These are phyloP conservation scores for Entonaema liquescens DNA, from an alignment of 495 filamentous ascomycete species.

Conservation along the genomic window DNA sequence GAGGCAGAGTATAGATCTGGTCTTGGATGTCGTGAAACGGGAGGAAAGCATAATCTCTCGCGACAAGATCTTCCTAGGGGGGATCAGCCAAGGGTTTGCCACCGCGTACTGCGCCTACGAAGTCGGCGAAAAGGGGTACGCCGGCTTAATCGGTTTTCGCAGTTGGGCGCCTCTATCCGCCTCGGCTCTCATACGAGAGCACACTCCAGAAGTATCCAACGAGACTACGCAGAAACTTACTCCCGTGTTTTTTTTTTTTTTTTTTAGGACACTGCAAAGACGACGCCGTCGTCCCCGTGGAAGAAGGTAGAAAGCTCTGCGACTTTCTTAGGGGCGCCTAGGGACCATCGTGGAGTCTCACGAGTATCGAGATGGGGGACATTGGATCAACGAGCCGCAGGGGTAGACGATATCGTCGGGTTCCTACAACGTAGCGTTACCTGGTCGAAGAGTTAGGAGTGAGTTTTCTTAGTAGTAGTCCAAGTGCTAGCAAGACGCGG, in stretches of 20 bases:
- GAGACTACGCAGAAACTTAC: conserved; percentile 50
- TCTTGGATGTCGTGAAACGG: conserved; percentile 37
- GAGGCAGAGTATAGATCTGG: conserved; percentile 34
- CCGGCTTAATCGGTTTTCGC: conserved; percentile 64
- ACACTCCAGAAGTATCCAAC: neutral
- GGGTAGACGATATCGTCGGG: conserved; percentile 60
- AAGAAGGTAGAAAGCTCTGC: conserved; percentile 54
- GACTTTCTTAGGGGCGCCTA: conserved; percentile 47
- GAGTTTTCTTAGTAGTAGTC: no score
- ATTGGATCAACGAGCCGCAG: conserved; percentile 65
- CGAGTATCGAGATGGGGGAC: conserved; percentile 62
- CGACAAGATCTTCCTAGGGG: conserved; percentile 47
- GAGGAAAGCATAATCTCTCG: conserved; percentile 46
- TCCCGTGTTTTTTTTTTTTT: no score
- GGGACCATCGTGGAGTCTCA: conserved; percentile 56
- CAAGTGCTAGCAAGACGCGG: no score
- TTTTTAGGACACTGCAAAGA: conserved; percentile 63
- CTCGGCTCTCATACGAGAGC: neutral
- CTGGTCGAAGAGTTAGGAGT: no score
- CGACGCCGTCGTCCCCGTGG: conserved; percentile 60
- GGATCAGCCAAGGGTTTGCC: conserved; percentile 55
- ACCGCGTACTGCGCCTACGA: conserved; percentile 55
- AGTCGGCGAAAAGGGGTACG: conserved; percentile 40
- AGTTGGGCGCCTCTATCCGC: conserved; percentile 62
- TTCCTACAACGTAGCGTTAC: no score